Base-by-base conservation (phyloP, 2,329 filamentous ascomycete genomes). In the Moelleriella libera region DNA sequence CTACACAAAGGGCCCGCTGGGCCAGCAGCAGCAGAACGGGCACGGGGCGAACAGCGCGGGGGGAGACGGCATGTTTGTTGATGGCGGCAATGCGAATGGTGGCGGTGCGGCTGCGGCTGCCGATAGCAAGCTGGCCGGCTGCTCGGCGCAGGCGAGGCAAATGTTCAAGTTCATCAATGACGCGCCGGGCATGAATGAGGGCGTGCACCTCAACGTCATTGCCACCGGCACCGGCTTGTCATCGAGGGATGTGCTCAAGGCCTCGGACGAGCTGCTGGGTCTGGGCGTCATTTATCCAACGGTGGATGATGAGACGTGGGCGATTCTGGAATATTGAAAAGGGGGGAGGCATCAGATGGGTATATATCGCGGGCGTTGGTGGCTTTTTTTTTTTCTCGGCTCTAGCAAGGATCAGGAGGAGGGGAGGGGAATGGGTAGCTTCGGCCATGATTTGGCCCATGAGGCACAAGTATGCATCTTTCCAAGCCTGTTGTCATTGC, bases 291-390 rank as follows among this genome's bases (percentile, higher is more conserved):
- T 95, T 53, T 98, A 88, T 67, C 87, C 88, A 30, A 98, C 94
- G 8, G 76, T 94, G 6, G 88, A 97, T 65, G 90, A 97, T 58
- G 76, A 86, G 64, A 97, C 90, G 1, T 97, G 86, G 83, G 87
- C 88, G 42, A 71, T 94, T 52, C 69, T 96, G 51, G 86, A 94
- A 50, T 55, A 51, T 43, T 54, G 44, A 43, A 43, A 14, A 11
- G 14, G 37, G 12, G 21, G 21, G 21, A 21, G 21, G 21, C 21
- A 21, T 21, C 21, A 21, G 2, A 21, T 21, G 21, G 21, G 21
- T 21, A 21, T 21, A 21, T 21, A 21, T 21, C 21, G 21, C 21
- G 21, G 21, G 21, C 21, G 21, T 21, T 21, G 21, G 21, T 39
- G 8, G 12, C 12, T 3, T 12, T 39, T 39, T 39, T 5, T 41